Evolutionary conservation across 305 asterid species (phyloP).

Genomic region (Fraxinus ornus): DNA sequence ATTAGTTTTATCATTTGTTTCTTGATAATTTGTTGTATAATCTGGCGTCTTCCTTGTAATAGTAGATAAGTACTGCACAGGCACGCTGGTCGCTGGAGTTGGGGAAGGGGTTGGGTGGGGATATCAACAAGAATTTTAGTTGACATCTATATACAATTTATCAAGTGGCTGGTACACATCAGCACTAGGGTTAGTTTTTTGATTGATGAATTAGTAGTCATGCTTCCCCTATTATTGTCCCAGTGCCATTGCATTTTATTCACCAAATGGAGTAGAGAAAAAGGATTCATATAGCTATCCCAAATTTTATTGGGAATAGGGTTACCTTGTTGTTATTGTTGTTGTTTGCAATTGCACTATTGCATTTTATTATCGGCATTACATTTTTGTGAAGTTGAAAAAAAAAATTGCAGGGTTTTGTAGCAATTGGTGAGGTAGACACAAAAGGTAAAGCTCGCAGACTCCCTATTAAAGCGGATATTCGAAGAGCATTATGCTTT

Average conservation of each 20-base stretch:
- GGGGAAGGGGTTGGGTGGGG: background rate
- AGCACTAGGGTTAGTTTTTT: background rate
- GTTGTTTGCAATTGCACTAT: background rate
- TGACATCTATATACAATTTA: background rate
- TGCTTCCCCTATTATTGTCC: background rate
- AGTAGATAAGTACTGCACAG: background rate
- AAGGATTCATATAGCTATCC: background rate
- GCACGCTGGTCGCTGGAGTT: background rate
- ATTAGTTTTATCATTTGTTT: background rate
- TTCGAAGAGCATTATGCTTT: slow-evolving; percentile 82
- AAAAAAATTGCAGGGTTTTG: slow-evolving; percentile 57
- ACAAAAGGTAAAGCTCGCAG: slow-evolving; percentile 65
- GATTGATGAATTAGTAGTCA: background rate
- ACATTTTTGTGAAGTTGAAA: background rate
- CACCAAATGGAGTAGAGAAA: background rate
- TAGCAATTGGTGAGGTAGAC: slow-evolving; percentile 74
- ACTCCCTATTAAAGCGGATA: slow-evolving; percentile 73
- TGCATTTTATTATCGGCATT: slow-evolving; percentile 3
- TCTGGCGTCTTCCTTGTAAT: background rate
- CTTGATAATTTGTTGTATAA: background rate
- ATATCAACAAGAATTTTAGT: background rate
- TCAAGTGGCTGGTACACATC: background rate
- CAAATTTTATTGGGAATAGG: background rate
- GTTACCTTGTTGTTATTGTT: background rate
- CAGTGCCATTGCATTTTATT: background rate